Evolutionary conservation across 495 filamentous ascomycete species (phyloP), one percentile per base, ranked within the genome.

Genomic region (Hapsidospora chrysogenum): DNA sequence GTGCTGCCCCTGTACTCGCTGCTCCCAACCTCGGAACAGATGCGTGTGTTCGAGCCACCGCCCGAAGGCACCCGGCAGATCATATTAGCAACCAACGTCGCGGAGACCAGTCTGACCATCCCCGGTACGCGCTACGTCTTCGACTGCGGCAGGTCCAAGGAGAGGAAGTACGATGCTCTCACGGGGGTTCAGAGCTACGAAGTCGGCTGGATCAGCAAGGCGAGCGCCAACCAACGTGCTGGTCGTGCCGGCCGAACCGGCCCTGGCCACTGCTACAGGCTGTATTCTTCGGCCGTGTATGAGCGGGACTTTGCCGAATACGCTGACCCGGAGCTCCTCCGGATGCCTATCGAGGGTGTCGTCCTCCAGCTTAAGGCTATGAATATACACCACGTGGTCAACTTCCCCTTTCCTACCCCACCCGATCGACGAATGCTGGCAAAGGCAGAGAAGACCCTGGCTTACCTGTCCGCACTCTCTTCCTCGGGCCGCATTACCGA

Each of bases 381-480:
- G 84, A 83, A 82, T 38, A 65, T 95, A 16, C 80, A 86, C 42
- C 78, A 85, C 36, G 79, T 96, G 2, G 72, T 78, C 48, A 92
- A 86, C 47, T 99, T 99, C 52, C 92, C 89, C n/a, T 99, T 96
- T 51, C 92, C 92, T 6, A 94, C 92, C 3, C 76, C 84, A 5
- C 92, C 89, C 14, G 80, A 85, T 41, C 74, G 76, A 10, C 62
- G 77, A 39, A 82, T 76, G 41, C 65, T 99, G 1, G 66, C 70
- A 30, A 86, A 80, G 46, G 85, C 92, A 14, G 89, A 96, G 51
- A 86, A 78, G 46, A 66, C 95, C 5, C 59, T 94, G 7, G 73
- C 67, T 27, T 79, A 85, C 46, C 63, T 87, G 7, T 72, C 74
- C 9, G 80, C 78, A 4, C 60, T 82, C 18, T 68, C 72, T 8